A percentile compares a stretch with the other conserved stretches of the same genome.
phyloP scores from a whole-genome alignment of 768 basidiomycete genomes.

The Macrolepiota albuminosa region DNA sequence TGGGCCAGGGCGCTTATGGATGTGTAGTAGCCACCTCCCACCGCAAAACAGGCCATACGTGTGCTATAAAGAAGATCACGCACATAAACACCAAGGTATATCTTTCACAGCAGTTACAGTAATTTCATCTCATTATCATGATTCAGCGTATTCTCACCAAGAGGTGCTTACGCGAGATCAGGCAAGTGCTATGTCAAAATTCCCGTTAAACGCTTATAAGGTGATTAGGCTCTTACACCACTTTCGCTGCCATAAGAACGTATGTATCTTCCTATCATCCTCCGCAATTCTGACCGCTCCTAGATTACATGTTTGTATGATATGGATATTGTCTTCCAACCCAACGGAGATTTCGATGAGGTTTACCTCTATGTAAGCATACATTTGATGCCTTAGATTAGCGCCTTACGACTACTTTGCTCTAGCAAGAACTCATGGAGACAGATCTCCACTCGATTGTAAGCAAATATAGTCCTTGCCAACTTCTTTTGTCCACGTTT shows the following conservation, averaged over 20 bases:
- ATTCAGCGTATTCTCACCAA: constrained; percentile 89
- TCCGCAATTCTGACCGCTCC: constrained; percentile 11
- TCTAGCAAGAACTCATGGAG: constrained; percentile 98
- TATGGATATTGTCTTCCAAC: constrained; percentile 95
- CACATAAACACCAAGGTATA: constrained; percentile 84
- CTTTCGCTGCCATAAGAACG: constrained; percentile 99
- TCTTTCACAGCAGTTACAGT: not conserved
- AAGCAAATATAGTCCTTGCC: constrained; percentile 19
- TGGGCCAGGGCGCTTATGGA: constrained; percentile 94
- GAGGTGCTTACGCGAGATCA: constrained; percentile 92
- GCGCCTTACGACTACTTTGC: constrained; percentile 2
- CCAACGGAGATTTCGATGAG: constrained; percentile 90
- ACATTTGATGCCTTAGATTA: constrained; percentile 7
- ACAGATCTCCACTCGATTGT: constrained; percentile 99
- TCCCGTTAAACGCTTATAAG: not conserved
- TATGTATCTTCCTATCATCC: constrained; percentile 29
- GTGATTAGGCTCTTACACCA: constrained; percentile 79
- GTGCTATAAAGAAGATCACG: constrained; percentile 95
- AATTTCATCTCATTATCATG: not conserved
- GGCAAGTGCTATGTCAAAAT: constrained; percentile 36
- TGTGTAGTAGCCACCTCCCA: constrained; percentile 86
- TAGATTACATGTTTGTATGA: constrained; percentile 97
- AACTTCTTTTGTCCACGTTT: not conserved
- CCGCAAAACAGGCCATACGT: constrained; percentile 77
- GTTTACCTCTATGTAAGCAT: constrained; percentile 84